Evolutionary conservation across 352 stramenopile genomes (phyloP), one percentile per base, ranked within the genome.

Genomic region (Phytophthora syringae): DNA sequence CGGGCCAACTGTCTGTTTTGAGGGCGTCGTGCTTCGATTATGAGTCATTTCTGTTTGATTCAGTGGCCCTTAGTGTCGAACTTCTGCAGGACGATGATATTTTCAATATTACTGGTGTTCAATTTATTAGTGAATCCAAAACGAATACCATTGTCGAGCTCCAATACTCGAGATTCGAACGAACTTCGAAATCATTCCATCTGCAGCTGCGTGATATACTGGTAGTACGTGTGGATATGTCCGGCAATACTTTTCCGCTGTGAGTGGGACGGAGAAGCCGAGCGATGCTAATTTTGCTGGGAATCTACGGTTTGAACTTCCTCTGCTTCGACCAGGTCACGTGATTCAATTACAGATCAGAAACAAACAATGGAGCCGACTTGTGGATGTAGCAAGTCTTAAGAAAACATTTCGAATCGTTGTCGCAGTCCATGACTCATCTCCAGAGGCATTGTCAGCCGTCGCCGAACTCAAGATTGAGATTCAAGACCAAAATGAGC

Each of bases 1-100:
- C 74, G 10, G 80, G 80, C 1, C 80, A 85, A 51, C 10, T 89
- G 9, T 80, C 21, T 18, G 66, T 89, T 16, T 54, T 48, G 11
- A 76, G 60, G 24, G 36, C 40, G 18, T 60, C 57, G 1, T 89
- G 80, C 24, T 84, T 89, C 37, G 80, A 89, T 36, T 86, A 85
- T 24, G 80, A 89, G 32, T 48, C 54, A 4, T 70, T 85, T 27
- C 6, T 40, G 0, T 89, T 70, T 44, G 64, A 80, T 21, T 11
- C 64, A 12, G 36, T 79, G 21, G 0, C 64, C 21, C 1, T 25
- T 27, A 21, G 16, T 30, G 20, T 20, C 20, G 34, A 20, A 12
- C 42, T 16, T 39, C 37, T 9, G 13, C 32, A 55, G 22, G 30
- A 21, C 13, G 15, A 34, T 3, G 58, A 60, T 24, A 24, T 37